Base-by-base conservation (phyloP, 371 early-diverging fungal species). In the Choanephora cucurbitarum region DNA sequence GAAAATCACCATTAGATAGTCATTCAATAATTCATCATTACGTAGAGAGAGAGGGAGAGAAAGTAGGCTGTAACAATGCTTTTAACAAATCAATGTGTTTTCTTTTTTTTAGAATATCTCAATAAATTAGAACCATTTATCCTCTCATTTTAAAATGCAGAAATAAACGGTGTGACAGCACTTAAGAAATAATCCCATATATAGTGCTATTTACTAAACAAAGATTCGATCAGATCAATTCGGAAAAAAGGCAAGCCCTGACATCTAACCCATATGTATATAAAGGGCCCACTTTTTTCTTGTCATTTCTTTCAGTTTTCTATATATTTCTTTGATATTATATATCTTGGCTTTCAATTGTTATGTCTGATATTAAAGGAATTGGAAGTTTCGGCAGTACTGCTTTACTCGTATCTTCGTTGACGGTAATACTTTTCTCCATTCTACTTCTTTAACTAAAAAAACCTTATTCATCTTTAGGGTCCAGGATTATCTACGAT, bases 401-500 rank as follows among this genome's bases (percentile, higher is more conserved):
- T 8, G 67, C 75, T 17, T 49, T 75, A 5, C 57, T 75, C 14
- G 75, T 75, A 9, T 75, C 75, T 1, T 75, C 75, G 15, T 72
- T 75, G 64, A 75, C 75, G 18, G 75, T 75, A 75, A 37, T 37
- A 11, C n/a, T n/a, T n/a, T n/a, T n/a, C n/a, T n/a, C n/a, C n/a
- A n/a, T n/a, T n/a, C n/a, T n/a, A n/a, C n/a, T n/a, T n/a, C n/a
- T n/a, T n/a, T n/a, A n/a, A n/a, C n/a, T n/a, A n/a, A n/a, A n/a
- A n/a, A n/a, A n/a, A n/a, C n/a, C n/a, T n/a, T n/a, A n/a, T n/a
- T 37, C 9, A 13, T 37, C 14, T 9, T 28, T 41, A 75, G 76
- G 76, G 76, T 7, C 76, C 76, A 10, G 76, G 76, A 3, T 45
- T 76, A 43, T 62, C 73, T n/a, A 76, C 76, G 1, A 76, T 76